Conservation (phyloP, 129 eudicot species). For the Helichrysum umbraculigerum region DNA sequence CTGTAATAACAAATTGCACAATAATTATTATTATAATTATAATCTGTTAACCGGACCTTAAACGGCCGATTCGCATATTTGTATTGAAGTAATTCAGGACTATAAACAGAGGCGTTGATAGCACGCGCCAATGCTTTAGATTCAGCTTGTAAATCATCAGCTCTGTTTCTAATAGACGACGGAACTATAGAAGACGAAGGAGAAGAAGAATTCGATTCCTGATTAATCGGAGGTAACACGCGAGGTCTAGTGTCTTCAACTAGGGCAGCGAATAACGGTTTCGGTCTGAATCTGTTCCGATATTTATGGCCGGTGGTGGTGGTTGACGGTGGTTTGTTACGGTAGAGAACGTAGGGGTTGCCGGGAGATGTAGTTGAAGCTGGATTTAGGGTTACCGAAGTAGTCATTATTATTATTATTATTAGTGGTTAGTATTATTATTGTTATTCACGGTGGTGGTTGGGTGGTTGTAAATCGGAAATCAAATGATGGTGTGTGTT, state of each 20-base stretch:
- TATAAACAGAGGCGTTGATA: conserved; percentile 66
- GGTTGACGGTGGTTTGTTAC: conserved; percentile 8
- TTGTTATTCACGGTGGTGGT: conserved; percentile 8
- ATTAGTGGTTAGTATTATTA: not conserved
- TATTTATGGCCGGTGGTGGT: conserved; percentile 10
- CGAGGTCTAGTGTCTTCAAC: conserved; percentile 58
- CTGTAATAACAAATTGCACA: too few relatives aligned
- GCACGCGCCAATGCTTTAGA: conserved; percentile 85
- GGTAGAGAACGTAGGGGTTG: conserved; percentile 28
- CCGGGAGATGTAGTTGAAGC: conserved; percentile 33
- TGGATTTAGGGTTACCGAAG: conserved; percentile 16
- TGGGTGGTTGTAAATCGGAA: not conserved
- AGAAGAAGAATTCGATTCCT: too few relatives aligned
- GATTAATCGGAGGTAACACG: conserved; percentile 31
- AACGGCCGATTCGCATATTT: conserved; percentile 78
- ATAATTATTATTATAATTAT: too few relatives aligned
- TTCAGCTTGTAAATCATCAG: conserved; percentile 92
- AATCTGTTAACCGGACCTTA: conserved; percentile 32
- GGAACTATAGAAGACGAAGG: conserved; percentile 13
- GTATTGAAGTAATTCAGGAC: conserved; percentile 55
- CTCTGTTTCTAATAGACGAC: conserved; percentile 40
- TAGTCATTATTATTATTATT: conserved; percentile 10
- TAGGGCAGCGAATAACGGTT: conserved; percentile 41
- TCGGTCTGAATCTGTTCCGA: conserved; percentile 28
- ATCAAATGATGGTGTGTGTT: not conserved